Evolutionary conservation across 1,284 basidiomycete genomes (phyloP), one percentile per base, ranked within the genome.

Genomic region (Sanguinoderma infundibulare): DNA sequence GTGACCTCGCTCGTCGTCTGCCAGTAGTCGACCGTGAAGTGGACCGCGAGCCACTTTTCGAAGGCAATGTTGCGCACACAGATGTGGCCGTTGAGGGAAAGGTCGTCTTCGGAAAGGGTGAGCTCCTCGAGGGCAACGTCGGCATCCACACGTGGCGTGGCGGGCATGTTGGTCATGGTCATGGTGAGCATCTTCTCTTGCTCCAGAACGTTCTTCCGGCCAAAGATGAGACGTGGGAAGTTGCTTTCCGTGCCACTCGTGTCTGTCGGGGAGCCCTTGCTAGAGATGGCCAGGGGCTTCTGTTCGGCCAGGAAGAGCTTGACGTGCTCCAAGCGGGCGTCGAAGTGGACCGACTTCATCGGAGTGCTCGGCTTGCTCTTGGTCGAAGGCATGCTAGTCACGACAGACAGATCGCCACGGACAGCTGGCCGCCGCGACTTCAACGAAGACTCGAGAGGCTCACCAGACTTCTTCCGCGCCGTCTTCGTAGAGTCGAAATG

Each of bases 1-100:
- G 90, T 87, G 50, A 98, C 93, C 77, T 98, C 96, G 73, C 91
- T 95, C 60, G 94, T 96, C 38, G 96, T 98, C 76, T 95, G 93
- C 96, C 97, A 98, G 70, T 83, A 84, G 74, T 98, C 96, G 68
- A 96, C 85, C 1, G 96, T 98, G 77, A 98, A 98, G 40, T 96
- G 88, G 26, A 95, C 87, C 9, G 89, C 91, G 59, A 98, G 84
- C 83, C 87, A 89, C 78, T 98, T 98, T 70, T 93, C 84, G 77
- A 89, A 98, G 3, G 94, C 87, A 49, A 98, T 72, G 74, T 98
- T 98, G 69, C 88, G 85, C 62, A 97, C 93, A 52, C 89, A 86
- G 35, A 96, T 85, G 39, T 82, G 81, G 22, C 96, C 97, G 32
- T 84, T 78, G 54, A 91, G 82, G 54, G 74, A 77, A 32, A 78